A percentile compares a stretch with the other conserved stretches of the same genome.
phyloP scores from a whole-genome alignment of 2,329 filamentous ascomycete genomes.

The Sporothrix curviconia region DNA sequence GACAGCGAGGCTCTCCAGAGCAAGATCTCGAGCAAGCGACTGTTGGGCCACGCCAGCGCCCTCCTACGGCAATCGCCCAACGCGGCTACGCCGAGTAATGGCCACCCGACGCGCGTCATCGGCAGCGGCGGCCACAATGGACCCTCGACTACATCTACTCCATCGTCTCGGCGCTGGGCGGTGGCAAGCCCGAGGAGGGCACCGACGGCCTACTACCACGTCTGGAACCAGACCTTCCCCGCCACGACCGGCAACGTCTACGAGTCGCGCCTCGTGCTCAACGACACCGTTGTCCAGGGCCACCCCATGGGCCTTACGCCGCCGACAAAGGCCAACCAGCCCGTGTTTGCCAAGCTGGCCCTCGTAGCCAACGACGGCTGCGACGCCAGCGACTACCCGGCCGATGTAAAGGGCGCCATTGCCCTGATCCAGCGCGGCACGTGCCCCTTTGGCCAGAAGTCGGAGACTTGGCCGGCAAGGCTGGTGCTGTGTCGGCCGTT shows the following conservation, averaged over 20 bases:
- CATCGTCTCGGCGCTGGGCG: constrained; percentile 46
- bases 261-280: constrained; percentile 52
- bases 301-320: constrained; percentile 60
- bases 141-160: constrained; percentile 58
- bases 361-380: constrained; percentile 59
- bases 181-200: constrained; percentile 20
- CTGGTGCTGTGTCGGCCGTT: constrained; percentile 64
- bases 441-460: constrained; percentile 68
- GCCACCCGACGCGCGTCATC: constrained; percentile 65
- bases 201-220: constrained; percentile 46
- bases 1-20: constrained; percentile 50
- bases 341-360: constrained; percentile 54
- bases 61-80: constrained; percentile 59
- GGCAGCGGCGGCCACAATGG: constrained; percentile 59
- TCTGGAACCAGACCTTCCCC: constrained; percentile 58
- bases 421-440: constrained; percentile 64
- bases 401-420: constrained; percentile 53
- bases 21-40: constrained; percentile 47
- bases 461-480: constrained; percentile 57
- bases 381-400: constrained; percentile 55
- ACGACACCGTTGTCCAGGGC: constrained; percentile 44
- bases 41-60: constrained; percentile 52
- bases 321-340: constrained; percentile 52
- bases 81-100: constrained; percentile 52
- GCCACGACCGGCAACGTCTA: constrained; percentile 55